phyloP scores from a whole-genome alignment of 805 yeast genomes.

The Candida maesae region DNA sequence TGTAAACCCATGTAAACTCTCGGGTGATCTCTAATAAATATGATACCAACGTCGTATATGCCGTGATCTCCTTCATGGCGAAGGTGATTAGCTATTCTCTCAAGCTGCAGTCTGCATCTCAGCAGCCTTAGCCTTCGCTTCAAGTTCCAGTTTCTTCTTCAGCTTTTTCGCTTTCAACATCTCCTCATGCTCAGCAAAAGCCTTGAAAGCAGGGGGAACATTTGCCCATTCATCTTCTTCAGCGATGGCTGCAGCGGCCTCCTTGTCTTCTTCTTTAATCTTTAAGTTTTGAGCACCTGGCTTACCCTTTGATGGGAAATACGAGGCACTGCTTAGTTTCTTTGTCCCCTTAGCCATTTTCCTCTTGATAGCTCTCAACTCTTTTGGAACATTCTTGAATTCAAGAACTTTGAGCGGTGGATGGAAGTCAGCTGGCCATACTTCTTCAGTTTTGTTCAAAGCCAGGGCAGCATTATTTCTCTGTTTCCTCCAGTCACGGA shows the following conservation, averaged over 20 bases:
- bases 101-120: too few species aligned
- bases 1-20: too few species aligned
- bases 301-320: constrained; percentile 33
- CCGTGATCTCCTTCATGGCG: too few species aligned
- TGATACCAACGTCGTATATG: too few species aligned
- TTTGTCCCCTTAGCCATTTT: constrained; percentile 23
- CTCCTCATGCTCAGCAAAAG: constrained; percentile 81
- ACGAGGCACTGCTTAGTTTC: constrained; percentile 24
- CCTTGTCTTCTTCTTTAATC: constrained; percentile 24
- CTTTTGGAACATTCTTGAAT: constrained; percentile 41
- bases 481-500: constrained; percentile 71
- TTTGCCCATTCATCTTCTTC: constrained; percentile 48
- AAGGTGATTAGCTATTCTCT: too few species aligned
- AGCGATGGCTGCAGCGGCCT: constrained; percentile 34
- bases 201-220: constrained; percentile 74
- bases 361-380: constrained; percentile 29
- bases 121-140: constrained; percentile 11
- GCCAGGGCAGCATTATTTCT: constrained; percentile 56
- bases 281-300: constrained; percentile 31
- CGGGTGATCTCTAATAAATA: background rate
- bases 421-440: constrained; percentile 66
- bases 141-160: constrained; percentile 15
- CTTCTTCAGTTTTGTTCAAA: constrained; percentile 38
- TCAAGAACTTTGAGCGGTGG: constrained; percentile 45
- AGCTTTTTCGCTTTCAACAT: constrained; percentile 39